A percentile compares a stretch with the other conserved stretches of the same genome.
phyloP scores from a whole-genome alignment of 306 rosid species.

The Malus domestica region DNA sequence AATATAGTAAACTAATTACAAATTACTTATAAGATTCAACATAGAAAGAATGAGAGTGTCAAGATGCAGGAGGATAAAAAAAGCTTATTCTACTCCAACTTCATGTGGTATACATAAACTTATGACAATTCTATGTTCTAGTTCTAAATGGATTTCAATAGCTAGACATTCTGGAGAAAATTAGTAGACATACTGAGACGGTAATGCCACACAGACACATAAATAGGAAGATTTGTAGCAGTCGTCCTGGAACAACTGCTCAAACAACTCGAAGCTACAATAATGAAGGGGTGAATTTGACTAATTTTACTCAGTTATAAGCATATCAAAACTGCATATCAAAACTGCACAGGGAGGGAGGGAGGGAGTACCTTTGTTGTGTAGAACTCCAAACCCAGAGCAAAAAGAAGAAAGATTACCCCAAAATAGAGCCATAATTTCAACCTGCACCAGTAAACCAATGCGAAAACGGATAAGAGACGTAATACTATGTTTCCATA shows the following conservation, averaged over 20 bases:
- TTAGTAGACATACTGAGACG: slow-evolving; percentile 58
- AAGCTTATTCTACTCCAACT: not conserved
- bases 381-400: slow-evolving; percentile 89
- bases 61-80: not conserved
- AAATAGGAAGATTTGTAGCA: slow-evolving; percentile 83
- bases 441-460: slow-evolving; percentile 55
- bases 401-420: slow-evolving; percentile 93
- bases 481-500: not conserved
- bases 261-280: slow-evolving; percentile 93
- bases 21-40: not conserved
- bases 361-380: slow-evolving; percentile 55
- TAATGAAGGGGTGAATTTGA: not conserved
- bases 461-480: not conserved
- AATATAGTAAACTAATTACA: not conserved
- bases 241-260: slow-evolving; percentile 91
- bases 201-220: slow-evolving; percentile 92
- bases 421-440: slow-evolving; percentile 99
- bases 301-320: not conserved
- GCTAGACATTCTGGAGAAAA: not conserved
- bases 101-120: not conserved
- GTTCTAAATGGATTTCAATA: not conserved
- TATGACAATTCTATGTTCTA: not conserved
- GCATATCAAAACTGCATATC: slow-evolving; percentile 15
- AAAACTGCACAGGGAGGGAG: slow-evolving; percentile 5
- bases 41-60: not conserved